phyloP scores from a whole-genome alignment of 2,329 filamentous ascomycete species.

The Trichoderma guizhouense region DNA sequence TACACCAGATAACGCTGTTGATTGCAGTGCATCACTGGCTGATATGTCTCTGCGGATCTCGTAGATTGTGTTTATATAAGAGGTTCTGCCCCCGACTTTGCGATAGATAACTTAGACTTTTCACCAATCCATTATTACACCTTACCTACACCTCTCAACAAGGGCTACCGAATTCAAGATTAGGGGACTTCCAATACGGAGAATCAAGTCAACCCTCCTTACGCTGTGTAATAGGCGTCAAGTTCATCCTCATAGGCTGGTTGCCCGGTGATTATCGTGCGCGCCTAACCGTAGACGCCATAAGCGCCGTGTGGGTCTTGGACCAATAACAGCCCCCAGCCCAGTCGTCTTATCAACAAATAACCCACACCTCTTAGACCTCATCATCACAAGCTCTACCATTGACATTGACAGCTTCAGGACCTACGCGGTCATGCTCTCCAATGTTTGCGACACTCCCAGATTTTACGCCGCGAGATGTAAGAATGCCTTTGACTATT shows the following conservation, averaged over 20 bases:
- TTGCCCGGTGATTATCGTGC: not conserved
- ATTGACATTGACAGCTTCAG: not conserved
- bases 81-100: not conserved
- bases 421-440: conserved; percentile 16
- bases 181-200: not conserved
- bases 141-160: not conserved
- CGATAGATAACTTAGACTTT: not conserved
- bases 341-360: not conserved
- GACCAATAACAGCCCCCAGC: not conserved
- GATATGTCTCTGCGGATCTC: not conserved
- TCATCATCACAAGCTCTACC: not conserved
- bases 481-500: conserved; percentile 37
- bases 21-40: not conserved
- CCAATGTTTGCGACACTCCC: conserved; percentile 62
- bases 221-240: not conserved
- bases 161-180: not conserved
- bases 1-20: not conserved
- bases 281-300: not conserved
- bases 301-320: not conserved
- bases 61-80: not conserved
- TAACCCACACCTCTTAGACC: not conserved
- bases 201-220: not conserved
- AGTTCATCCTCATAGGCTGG: not conserved
- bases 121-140: not conserved
- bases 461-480: conserved; percentile 67